Evolutionary conservation across 2,329 filamentous ascomycete species (phyloP).

Genomic region (Alternaria gansuensis): DNA sequence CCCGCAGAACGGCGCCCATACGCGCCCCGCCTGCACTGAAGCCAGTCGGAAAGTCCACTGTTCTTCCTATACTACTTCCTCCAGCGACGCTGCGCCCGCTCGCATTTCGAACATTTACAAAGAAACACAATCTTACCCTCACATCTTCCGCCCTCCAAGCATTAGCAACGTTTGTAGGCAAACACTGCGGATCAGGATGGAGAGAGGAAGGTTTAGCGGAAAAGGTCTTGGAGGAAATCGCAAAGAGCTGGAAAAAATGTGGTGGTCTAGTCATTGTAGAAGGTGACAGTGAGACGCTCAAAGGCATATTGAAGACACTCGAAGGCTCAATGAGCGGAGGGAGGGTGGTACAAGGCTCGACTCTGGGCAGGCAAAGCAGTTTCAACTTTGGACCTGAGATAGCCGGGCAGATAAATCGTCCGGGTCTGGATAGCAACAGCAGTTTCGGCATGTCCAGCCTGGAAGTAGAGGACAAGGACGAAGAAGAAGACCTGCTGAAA

Average conservation of each 20-base stretch:
- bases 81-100: slow-evolving; percentile 86
- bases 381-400: slow-evolving; percentile 65
- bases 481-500: slow-evolving; percentile 66
- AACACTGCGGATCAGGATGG: slow-evolving; percentile 95
- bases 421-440: slow-evolving; percentile 65
- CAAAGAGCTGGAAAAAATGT: slow-evolving; percentile 88
- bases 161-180: slow-evolving; percentile 87
- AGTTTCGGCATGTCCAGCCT: slow-evolving; percentile 68
- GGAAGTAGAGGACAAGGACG: slow-evolving; percentile 63
- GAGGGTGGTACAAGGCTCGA: slow-evolving; percentile 65
- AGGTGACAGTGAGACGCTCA: slow-evolving; percentile 73
- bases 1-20: slow-evolving; percentile 55
- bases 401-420: slow-evolving; percentile 37
- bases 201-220: slow-evolving; percentile 93
- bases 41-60: slow-evolving; percentile 65
- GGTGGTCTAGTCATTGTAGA: slow-evolving; percentile 93
- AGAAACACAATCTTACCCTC: slow-evolving; percentile 94
- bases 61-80: slow-evolving; percentile 89
- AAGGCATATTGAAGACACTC: slow-evolving; percentile 81
- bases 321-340: slow-evolving; percentile 93
- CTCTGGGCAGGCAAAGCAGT: slow-evolving; percentile 70
- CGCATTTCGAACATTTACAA: slow-evolving; percentile 94
- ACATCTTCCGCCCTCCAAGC: slow-evolving; percentile 86
- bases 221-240: slow-evolving; percentile 88
- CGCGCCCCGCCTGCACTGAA: slow-evolving; percentile 59